phyloP scores from a whole-genome alignment of 2,329 filamentous ascomycete species.

The Penicillium sumatraense region DNA sequence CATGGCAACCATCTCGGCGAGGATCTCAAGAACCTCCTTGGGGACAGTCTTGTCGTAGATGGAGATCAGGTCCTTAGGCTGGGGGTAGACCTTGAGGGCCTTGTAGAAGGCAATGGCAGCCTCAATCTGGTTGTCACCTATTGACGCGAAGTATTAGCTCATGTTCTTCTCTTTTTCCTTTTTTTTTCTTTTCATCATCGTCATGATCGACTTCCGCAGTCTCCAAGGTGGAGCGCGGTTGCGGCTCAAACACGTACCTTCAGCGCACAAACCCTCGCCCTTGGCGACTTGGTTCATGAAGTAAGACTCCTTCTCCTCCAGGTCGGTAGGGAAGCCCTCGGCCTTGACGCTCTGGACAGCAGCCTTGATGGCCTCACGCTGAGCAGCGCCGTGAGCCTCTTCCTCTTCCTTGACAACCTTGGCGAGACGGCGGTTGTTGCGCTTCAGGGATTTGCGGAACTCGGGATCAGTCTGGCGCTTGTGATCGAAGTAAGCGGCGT shows the following conservation, averaged over 20 bases:
- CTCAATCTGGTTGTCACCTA: slow-evolving; percentile 63
- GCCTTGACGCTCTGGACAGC: slow-evolving; percentile 82
- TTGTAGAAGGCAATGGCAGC: slow-evolving; percentile 97
- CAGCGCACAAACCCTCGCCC: slow-evolving; percentile 80
- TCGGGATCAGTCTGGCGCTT: slow-evolving; percentile 66
- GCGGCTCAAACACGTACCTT: slow-evolving; percentile 65
- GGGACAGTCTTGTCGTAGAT: slow-evolving; percentile 99
- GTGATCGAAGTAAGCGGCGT: slow-evolving; percentile 71
- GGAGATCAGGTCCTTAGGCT: slow-evolving; percentile 86
- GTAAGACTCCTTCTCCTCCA: slow-evolving; percentile 92
- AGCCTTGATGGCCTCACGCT: slow-evolving; percentile 70
- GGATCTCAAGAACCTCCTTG: slow-evolving; percentile 94
- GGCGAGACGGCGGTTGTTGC: slow-evolving; percentile 53
- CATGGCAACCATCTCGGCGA: slow-evolving; percentile 97
- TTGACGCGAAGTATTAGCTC: no score
- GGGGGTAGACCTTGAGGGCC: slow-evolving; percentile 97
- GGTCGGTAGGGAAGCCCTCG: slow-evolving; percentile 86
- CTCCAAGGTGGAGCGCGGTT: neutral
- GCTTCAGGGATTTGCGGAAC: slow-evolving; percentile 63
- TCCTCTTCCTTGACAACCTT: slow-evolving; percentile 53
- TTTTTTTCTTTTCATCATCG: no score
- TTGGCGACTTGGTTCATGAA: slow-evolving; percentile 95
- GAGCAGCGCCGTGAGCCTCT: slow-evolving; percentile 50
- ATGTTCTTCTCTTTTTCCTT: no score
- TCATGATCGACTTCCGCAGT: neutral